Conservation (phyloP, 2,329 filamentous ascomycete species). For the Thermoascus crustaceus region DNA sequence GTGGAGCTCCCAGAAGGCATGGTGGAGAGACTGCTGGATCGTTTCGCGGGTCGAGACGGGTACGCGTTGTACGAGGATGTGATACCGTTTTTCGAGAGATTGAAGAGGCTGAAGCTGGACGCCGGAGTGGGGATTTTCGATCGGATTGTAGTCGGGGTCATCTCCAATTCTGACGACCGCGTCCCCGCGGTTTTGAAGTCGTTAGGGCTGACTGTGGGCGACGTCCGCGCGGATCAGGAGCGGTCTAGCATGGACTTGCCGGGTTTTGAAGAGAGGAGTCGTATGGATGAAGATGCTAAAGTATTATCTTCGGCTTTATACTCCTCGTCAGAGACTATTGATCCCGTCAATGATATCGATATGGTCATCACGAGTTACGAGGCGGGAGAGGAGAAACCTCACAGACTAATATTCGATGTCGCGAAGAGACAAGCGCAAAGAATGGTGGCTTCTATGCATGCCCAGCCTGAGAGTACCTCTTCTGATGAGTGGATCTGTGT, state of each 20-base stretch:
- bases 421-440: constrained; percentile 24
- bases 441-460: constrained; percentile 6
- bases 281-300: no score
- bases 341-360: constrained; percentile 28
- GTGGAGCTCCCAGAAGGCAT: constrained; percentile 25
- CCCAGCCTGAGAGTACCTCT: constrained; percentile 2
- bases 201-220: constrained; percentile 31
- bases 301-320: no score
- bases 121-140: constrained; percentile 18
- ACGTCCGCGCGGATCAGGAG: constrained; percentile 24
- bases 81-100: constrained; percentile 24
- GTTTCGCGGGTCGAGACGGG: constrained; percentile 32
- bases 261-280: constrained; percentile 17
- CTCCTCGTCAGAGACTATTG: neutral
- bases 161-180: constrained; percentile 42
- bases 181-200: constrained; percentile 32
- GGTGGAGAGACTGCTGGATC: constrained; percentile 26
- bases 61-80: constrained; percentile 37
- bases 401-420: constrained; percentile 31
- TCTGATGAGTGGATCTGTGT: constrained; percentile 21
- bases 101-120: constrained; percentile 17
- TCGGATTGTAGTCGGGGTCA: constrained; percentile 32
- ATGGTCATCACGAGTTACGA: constrained; percentile 41
- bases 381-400: constrained; percentile 38
- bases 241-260: constrained; percentile 18